Conservation (phyloP, 106 monocot species). For the Triglochin maritima region DNA sequence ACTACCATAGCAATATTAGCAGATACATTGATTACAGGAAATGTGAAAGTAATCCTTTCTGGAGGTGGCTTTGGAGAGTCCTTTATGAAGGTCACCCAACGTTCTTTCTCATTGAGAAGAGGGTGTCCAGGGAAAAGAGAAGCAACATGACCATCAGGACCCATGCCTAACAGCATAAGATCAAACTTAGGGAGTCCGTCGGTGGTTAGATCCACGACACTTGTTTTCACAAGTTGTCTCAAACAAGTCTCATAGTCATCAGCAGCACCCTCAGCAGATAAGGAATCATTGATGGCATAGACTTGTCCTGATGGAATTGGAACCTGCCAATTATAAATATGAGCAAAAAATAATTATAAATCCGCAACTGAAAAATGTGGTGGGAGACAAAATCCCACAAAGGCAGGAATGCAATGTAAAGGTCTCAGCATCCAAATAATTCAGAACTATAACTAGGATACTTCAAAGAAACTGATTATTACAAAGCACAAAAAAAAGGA, state of each 20-base stretch:
- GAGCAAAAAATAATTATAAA: not conserved
- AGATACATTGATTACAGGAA: slow-evolving; percentile 24
- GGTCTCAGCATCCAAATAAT: not conserved
- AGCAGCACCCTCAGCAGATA: slow-evolving; percentile 24
- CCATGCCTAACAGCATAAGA: slow-evolving; percentile 25
- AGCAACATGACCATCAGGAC: slow-evolving; percentile 29
- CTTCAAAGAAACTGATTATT: not conserved
- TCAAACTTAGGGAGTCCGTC: slow-evolving; percentile 15
- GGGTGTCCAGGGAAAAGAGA: slow-evolving; percentile 21
- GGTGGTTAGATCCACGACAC: not conserved
- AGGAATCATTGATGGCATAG: slow-evolving; percentile 22
- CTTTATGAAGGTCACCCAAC: slow-evolving; percentile 20
- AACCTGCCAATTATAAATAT: slow-evolving; percentile 9
- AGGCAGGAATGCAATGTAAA: not conserved
- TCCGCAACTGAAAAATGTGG: not conserved
- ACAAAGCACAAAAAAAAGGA: no score
- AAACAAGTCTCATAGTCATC: slow-evolving; percentile 18
- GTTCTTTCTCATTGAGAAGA: slow-evolving; percentile 7
- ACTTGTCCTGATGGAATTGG: slow-evolving; percentile 19
- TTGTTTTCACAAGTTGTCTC: slow-evolving; percentile 8
- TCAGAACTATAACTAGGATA: not conserved
- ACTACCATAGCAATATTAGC: slow-evolving; percentile 18
- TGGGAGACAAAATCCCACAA: not conserved
- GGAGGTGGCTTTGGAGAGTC: slow-evolving; percentile 28
- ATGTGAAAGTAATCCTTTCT: slow-evolving; percentile 30